Evolutionary conservation across 1,284 basidiomycete genomes (phyloP).

Genomic region (Bondarzewia mesenterica): DNA sequence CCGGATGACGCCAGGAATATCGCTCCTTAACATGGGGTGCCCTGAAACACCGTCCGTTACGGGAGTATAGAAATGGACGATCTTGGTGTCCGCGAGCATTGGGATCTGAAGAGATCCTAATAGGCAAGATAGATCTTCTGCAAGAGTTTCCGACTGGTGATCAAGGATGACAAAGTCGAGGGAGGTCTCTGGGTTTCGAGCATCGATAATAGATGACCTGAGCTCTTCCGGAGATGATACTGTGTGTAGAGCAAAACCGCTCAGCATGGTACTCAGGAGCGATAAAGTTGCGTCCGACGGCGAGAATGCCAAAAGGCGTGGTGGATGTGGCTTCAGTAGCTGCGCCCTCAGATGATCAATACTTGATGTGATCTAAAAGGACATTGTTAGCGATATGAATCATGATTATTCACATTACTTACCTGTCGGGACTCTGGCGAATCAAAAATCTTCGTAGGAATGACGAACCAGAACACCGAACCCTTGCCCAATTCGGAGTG

Average conservation of each 20-base stretch:
- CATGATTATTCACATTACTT: too few species aligned
- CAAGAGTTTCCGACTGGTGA: constrained; percentile 51
- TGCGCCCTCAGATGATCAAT: constrained; percentile 35
- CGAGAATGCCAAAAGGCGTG: constrained; percentile 49
- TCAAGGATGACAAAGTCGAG: constrained; percentile 62
- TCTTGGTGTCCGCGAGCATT: constrained; percentile 44
- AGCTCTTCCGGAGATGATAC: constrained; percentile 38
- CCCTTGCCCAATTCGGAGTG: constrained; percentile 54
- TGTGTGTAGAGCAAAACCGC: constrained; percentile 39
- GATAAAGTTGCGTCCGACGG: constrained; percentile 46
- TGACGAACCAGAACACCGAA: constrained; percentile 63
- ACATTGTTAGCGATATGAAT: background rate
- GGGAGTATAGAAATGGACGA: constrained; percentile 65
- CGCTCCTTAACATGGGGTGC: constrained; percentile 38
- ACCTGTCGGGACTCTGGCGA: constrained; percentile 48
- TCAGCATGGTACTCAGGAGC: constrained; percentile 49
- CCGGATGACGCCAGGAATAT: constrained; percentile 48
- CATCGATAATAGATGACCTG: constrained; percentile 35
- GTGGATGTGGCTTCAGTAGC: constrained; percentile 37
- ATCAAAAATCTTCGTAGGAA: constrained; percentile 51
- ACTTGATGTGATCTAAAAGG: constrained; percentile 31
- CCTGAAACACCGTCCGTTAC: constrained; percentile 46
- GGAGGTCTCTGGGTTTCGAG: constrained; percentile 24
- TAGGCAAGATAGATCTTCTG: constrained; percentile 39
- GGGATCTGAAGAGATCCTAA: constrained; percentile 30